Evolutionary conservation across 2,329 filamentous ascomycete genomes (phyloP).

Genomic region (Gliomastix tumulicola): DNA sequence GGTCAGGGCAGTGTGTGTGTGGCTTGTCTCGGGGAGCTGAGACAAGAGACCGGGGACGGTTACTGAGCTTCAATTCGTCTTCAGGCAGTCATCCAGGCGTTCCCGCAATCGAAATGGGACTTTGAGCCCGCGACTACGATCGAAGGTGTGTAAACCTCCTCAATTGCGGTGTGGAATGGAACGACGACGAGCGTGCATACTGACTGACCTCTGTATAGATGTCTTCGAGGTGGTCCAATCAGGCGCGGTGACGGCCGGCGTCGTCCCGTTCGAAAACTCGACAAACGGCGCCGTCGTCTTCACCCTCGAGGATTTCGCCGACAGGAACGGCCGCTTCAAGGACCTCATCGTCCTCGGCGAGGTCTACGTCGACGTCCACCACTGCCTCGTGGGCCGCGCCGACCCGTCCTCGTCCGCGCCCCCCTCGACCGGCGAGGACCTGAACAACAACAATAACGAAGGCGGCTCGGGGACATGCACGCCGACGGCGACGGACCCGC

Average conservation of each 20-base stretch:
- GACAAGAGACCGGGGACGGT: constrained; percentile 11
- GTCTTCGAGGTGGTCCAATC: constrained; percentile 75
- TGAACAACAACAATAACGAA: no score
- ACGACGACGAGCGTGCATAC: not conserved
- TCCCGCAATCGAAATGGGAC: constrained; percentile 38
- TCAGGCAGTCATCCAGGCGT: constrained; percentile 39
- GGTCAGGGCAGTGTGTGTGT: no score
- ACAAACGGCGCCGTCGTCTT: constrained; percentile 89
- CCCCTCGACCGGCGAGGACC: constrained; percentile 9
- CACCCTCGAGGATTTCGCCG: constrained; percentile 83
- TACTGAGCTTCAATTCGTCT: constrained; percentile 1
- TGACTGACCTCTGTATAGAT: constrained; percentile 37
- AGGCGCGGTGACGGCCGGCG: constrained; percentile 58
- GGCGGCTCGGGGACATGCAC: constrained; percentile 40
- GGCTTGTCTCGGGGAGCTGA: no score
- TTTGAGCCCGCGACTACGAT: constrained; percentile 46
- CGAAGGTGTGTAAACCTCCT: constrained; percentile 24
- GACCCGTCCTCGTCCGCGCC: constrained; percentile 2
- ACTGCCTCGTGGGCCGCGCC: constrained; percentile 67
- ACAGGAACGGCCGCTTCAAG: constrained; percentile 55
- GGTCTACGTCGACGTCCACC: constrained; percentile 79
- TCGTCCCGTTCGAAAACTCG: constrained; percentile 94
- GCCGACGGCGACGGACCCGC: constrained; percentile 38
- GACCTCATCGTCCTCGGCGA: constrained; percentile 76
- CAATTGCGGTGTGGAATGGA: not conserved